These are phyloP conservation scores for Mallotus repandus DNA, from an alignment of 441 rosid species.

Conservation along the genomic window DNA sequence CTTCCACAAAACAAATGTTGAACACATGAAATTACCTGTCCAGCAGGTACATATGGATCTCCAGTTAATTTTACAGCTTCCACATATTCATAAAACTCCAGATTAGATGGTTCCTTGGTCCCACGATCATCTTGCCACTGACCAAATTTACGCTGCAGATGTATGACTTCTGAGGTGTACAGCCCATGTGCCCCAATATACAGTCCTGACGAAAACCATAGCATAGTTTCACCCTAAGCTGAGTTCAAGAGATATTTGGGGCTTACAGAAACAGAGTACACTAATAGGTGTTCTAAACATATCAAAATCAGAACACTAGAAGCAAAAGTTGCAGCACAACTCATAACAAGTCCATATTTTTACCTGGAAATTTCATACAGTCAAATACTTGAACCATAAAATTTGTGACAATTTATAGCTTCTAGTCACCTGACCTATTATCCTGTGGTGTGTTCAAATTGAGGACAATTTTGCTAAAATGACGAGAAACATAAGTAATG, in stretches of 20 bases:
- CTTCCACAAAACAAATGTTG: background rate
- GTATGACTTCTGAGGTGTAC: slow-evolving; percentile 86
- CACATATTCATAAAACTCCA: slow-evolving; percentile 91
- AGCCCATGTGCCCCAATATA: slow-evolving; percentile 90
- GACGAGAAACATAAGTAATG: too few relatives aligned
- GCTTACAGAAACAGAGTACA: background rate
- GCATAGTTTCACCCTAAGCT: slow-evolving; percentile 5
- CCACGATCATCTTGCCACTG: slow-evolving; percentile 76
- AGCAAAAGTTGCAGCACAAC: slow-evolving; percentile 16
- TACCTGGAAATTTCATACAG: background rate
- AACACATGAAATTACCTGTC: slow-evolving; percentile 58
- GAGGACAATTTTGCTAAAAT: background rate
- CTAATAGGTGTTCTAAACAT: background rate
- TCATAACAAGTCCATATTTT: background rate
- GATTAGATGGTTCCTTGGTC: slow-evolving; percentile 52
- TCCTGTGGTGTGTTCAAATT: background rate
- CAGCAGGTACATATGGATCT: slow-evolving; percentile 94
- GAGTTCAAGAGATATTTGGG: slow-evolving; percentile 7
- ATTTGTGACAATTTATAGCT: background rate
- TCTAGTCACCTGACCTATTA: background rate
- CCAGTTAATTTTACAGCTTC: slow-evolving; percentile 92
- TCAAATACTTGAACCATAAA: background rate
- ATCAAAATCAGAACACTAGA: slow-evolving; percentile 6
- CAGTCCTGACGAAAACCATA: slow-evolving; percentile 57
- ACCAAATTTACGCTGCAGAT: slow-evolving; percentile 76